Base-by-base conservation (phyloP, 1,284 basidiomycete genomes). In the Ceratobasidium sp. region DNA sequence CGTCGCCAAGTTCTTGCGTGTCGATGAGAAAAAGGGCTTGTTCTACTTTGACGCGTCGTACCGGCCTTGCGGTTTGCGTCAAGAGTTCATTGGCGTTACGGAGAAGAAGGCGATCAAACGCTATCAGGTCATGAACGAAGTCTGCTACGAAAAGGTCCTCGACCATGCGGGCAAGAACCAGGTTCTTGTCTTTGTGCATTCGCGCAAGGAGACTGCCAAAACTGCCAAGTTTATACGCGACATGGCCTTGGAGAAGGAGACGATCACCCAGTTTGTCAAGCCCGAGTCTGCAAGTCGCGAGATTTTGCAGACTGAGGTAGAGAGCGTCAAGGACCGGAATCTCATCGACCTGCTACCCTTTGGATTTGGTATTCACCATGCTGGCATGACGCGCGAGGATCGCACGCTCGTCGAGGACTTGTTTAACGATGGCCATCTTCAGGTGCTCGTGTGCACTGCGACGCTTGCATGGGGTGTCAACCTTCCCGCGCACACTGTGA, bases 391-490 rank as follows among this genome's bases (percentile, higher is more conserved):
- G n/a, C 85, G 95, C 73, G 93, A 94, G 75, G 96, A 99, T 77
- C 91, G 97, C 79, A 89, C 88, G 14, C 86, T 95, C 4, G 95
- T 98, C 30, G 97, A 99, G 79, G 96, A 97, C 75, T 85, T 99
- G 14, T 99, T 99, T 80, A 89, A 90, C 21, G 93, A 96, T 72
- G 94, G 95, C 0, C 91, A 94, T 48, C 85, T 99, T 30, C 95
- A 98, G 79, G 96, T 99, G 0, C 85, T 99, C 33, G 94, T 98
- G 59, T 98, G 94, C 79, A 99, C 97, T 0, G 97, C 96, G 5
- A 99, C 97, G 0, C 88, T 99, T 16, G 96, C 97, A 0, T 99
- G 97, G 97, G 97, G 97, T 85, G 96, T 99, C 82, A 99, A 99
- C 80, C 83, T 99, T 0, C 97, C 97, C 0, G 96, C 96, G 0